phyloP scores from a whole-genome alignment of 805 yeast genomes.

The Metschnikowia amazonensis region DNA sequence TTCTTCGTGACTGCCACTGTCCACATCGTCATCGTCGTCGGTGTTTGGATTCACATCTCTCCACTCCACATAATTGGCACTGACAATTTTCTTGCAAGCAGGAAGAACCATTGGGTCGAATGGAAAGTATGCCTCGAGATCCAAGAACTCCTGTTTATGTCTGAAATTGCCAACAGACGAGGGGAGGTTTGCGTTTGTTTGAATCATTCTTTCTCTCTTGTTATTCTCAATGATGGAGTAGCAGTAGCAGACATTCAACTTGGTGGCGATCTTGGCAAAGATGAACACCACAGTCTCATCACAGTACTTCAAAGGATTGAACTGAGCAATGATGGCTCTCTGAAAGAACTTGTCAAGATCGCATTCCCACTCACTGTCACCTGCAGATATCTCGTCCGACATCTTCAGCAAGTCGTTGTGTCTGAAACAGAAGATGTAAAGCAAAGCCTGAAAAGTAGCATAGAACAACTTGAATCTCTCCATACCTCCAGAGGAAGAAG shows the following conservation, averaged over 20 bases:
- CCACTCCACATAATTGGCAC: constrained; percentile 71
- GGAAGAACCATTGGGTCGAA: constrained; percentile 86
- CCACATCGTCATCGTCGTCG: constrained; percentile 60
- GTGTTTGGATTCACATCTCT: constrained; percentile 42
- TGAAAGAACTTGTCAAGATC: constrained; percentile 83
- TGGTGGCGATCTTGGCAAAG: constrained; percentile 89
- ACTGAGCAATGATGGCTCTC: constrained; percentile 76
- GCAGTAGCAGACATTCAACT: constrained; percentile 87
- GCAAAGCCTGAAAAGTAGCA: constrained; percentile 83
- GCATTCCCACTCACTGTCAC: constrained; percentile 64
- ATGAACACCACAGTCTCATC: constrained; percentile 90
- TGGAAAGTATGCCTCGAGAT: constrained; percentile 93
- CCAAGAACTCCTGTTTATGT: constrained; percentile 77
- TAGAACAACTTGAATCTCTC: constrained; percentile 86
- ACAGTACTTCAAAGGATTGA: constrained; percentile 90
- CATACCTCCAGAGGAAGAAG: constrained; percentile 59
- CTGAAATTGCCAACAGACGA: constrained; percentile 41
- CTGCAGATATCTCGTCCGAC: constrained; percentile 9
- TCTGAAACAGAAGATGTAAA: constrained; percentile 90
- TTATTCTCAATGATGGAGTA: constrained; percentile 90
- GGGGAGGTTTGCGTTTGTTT: constrained; percentile 34
- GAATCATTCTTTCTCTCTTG: constrained; percentile 62
- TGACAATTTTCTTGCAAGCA: constrained; percentile 51
- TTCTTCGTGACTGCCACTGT: constrained; percentile 28
- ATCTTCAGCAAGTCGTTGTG: constrained; percentile 52